These are phyloP conservation scores for Volvariella surrecta DNA, from an alignment of 1,284 basidiomycete genomes.

Conservation along the genomic window DNA sequence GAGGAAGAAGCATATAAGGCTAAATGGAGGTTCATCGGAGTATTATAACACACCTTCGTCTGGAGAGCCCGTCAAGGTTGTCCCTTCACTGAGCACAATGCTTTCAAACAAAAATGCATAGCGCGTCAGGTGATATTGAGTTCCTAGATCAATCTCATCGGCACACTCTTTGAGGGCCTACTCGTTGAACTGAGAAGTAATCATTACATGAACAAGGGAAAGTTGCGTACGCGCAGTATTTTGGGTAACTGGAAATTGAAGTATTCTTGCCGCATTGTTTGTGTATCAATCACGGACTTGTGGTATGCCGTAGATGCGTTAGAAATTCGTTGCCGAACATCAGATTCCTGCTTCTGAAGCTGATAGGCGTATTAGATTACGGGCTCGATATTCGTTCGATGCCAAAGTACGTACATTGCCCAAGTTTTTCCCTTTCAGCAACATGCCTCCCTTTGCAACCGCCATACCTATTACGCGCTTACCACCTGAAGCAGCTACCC, in stretches of 20 bases:
- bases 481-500: conserved; percentile 48
- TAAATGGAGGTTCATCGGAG: not conserved
- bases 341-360: conserved; percentile 93
- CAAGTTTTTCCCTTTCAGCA: conserved; percentile 92
- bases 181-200: conserved; percentile 4
- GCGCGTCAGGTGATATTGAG: conserved; percentile 92
- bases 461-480: conserved; percentile 80
- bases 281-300: conserved; percentile 87
- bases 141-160: conserved; percentile 94
- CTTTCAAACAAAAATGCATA: conserved; percentile 95
- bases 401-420: conserved; percentile 73
- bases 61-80: conserved; percentile 53
- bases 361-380: conserved; percentile 31
- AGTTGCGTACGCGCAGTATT: conserved; percentile 71
- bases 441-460: conserved; percentile 83
- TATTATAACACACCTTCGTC: conserved; percentile 45
- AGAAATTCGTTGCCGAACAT: conserved; percentile 81
- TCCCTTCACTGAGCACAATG: conserved; percentile 83
- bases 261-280: conserved; percentile 90
- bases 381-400: not conserved
- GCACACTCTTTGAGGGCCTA: conserved; percentile 93
- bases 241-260: conserved; percentile 96
- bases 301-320: conserved; percentile 83
- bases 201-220: conserved; percentile 45
- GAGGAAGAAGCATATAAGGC: not conserved